These are phyloP conservation scores for Corchorus capsularis DNA, from an alignment of 345 rosid species.

Conservation along the genomic window DNA sequence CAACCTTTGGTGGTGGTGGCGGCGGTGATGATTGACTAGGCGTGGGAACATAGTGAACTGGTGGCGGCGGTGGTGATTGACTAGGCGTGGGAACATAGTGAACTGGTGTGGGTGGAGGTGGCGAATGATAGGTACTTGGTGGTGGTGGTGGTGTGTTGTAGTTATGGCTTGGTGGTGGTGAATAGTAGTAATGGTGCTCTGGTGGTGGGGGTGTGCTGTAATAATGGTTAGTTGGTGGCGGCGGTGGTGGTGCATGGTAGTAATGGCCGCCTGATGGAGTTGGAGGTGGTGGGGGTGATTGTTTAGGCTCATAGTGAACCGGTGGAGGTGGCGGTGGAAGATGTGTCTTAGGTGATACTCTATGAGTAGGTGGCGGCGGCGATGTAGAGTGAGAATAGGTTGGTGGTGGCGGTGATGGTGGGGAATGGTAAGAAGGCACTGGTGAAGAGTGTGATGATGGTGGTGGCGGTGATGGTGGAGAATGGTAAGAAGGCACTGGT, in stretches of 20 bases:
- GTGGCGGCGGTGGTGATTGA: constrained; percentile 32
- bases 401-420: constrained; percentile 32
- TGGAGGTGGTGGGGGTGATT: constrained; percentile 28
- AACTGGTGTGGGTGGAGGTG: constrained; percentile 43
- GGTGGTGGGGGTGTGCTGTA: constrained; percentile 47
- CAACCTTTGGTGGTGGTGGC: constrained; percentile 29
- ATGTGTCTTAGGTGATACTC: constrained; percentile 33
- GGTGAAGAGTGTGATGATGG: constrained; percentile 34
- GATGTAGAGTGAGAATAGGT: constrained; percentile 10
- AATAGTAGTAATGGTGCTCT: neutral
- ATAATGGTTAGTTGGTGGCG: constrained; percentile 26
- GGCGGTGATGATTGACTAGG: constrained; percentile 32
- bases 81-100: constrained; percentile 25
- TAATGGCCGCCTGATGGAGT: neutral
- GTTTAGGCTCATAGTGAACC: constrained; percentile 20
- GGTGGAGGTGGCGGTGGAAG: constrained; percentile 42
- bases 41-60: constrained; percentile 23
- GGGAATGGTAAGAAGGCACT: constrained; percentile 36
- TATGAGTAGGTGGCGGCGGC: constrained; percentile 37
- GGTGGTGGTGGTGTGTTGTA: constrained; percentile 40
- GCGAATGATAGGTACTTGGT: neutral
- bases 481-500: constrained; percentile 43
- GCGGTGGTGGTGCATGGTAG: constrained; percentile 17
- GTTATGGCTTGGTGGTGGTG: constrained; percentile 41
- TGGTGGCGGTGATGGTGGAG: constrained; percentile 40